Base-by-base conservation (phyloP, 2,329 filamentous ascomycete genomes). In the Fusarium austroafricanum region DNA sequence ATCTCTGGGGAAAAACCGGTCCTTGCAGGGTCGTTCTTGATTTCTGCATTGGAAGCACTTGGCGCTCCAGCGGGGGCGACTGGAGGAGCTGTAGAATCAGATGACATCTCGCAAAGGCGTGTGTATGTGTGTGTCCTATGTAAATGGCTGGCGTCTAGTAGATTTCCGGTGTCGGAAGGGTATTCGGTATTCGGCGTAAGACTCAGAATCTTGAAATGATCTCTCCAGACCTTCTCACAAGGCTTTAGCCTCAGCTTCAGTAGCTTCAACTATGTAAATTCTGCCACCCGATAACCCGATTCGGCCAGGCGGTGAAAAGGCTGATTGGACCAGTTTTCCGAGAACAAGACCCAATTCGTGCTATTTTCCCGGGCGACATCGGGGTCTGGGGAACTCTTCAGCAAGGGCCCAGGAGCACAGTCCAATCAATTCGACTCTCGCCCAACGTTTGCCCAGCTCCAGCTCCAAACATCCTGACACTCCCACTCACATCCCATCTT, bases 1-100 rank as follows among this genome's bases (percentile, higher is more conserved):
- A 82, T 84, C 70, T 83, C 73, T 51, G 88, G 87, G 78, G 89
- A 86, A 82, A 90, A 90, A 69, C 87, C 87, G 21, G 88, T 90
- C 67, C 85, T 83, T 60, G 82, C 77, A 40, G 88, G 87, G 78
- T 90, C 86, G 78, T 90, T 90, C 68, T 81, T 71, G 71, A 86
- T 78, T 75, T 82, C 76, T 60, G 57, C 37, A 56, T 52, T 39
- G 26, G 67, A 55, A 18, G 59, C 54, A 45, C 60, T 61, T 53
- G 75, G 59, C 49, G 67, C 55, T 33, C 58, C 45, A 28, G 60
- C 62, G n/a, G 68, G 46, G 43, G 71, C 39, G 49, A 49, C 53
- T 42, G 67, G 46, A 45, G 56, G 23, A 38, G 67, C 46, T 31
- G 64, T 40, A 37, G 65, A 42, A 40, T 64, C 54, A 46, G 72